Evolutionary conservation across 257 asterid genomes (phyloP).

Genomic region (Fraxinus pennsylvanica): DNA sequence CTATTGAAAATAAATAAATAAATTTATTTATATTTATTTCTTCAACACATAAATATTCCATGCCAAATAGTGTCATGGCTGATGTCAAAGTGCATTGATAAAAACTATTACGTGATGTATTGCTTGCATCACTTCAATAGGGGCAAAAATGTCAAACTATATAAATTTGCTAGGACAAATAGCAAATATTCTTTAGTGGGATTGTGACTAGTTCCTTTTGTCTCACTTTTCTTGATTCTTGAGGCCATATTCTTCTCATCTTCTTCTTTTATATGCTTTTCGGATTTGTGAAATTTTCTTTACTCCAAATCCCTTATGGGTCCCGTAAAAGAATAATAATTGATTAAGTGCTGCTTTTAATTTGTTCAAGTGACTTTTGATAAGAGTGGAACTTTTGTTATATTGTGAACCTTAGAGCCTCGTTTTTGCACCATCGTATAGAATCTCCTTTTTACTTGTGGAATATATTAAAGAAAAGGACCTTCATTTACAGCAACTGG

Average conservation of each 20-base stretch:
- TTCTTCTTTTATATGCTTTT: slow-evolving; percentile 12
- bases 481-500: not conserved
- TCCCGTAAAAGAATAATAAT: not conserved
- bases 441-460: slow-evolving; percentile 10
- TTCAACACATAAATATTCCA: no score
- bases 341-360: not conserved
- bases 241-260: slow-evolving; percentile 12
- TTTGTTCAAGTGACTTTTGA: slow-evolving; percentile 5
- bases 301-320: not conserved
- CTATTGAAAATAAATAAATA: no score
- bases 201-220: slow-evolving; percentile 8
- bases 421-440: not conserved
- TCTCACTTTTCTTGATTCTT: slow-evolving; percentile 13
- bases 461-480: slow-evolving; percentile 10
- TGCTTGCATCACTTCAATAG: not conserved
- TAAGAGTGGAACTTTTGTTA: not conserved
- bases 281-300: not conserved
- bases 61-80: not conserved
- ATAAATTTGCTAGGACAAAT: not conserved
- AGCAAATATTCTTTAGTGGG: slow-evolving; percentile 2
- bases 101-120: not conserved
- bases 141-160: not conserved
- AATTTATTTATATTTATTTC: no score
- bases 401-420: not conserved
- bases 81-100: not conserved